Percentiles rank a stretch among this genome's conserved stretches.
phyloP scores from a whole-genome alignment of 2,329 filamentous ascomycete species.

The Orbilia oligospora region DNA sequence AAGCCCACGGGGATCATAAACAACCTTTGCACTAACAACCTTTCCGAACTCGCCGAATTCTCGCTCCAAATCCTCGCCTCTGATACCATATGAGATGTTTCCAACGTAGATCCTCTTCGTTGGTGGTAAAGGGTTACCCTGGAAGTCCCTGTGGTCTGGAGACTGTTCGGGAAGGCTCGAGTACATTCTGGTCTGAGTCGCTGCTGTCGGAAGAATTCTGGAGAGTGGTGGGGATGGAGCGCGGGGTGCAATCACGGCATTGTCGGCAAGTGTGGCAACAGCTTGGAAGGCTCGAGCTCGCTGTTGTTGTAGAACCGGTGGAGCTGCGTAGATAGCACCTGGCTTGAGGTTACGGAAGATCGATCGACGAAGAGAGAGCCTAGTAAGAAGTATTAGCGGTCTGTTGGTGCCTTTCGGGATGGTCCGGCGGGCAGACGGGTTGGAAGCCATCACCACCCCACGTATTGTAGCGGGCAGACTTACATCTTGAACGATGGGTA shows the following conservation, averaged over 20 bases:
- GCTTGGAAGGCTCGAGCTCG: constrained; percentile 55
- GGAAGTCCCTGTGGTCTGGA: constrained; percentile 27
- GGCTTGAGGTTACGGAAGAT: constrained; percentile 60
- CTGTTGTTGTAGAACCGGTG: constrained; percentile 58
- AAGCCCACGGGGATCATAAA: constrained; percentile 75
- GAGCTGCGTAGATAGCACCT: constrained; percentile 55
- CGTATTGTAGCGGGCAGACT: constrained; percentile 24
- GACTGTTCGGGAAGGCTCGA: constrained; percentile 4
- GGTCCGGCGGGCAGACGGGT: constrained; percentile 8
- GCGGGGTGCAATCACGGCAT: constrained; percentile 34
- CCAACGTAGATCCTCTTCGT: constrained; percentile 75
- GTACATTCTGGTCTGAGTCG: constrained; percentile 45
- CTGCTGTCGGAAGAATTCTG: constrained; percentile 36
- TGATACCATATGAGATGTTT: constrained; percentile 80
- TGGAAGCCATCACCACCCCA: constrained; percentile 41
- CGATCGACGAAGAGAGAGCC: constrained; percentile 59
- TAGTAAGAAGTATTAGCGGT: constrained; percentile 3
- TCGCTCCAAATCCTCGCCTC: constrained; percentile 73
- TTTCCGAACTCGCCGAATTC: constrained; percentile 75
- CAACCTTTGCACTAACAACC: constrained; percentile 71
- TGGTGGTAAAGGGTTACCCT: constrained; percentile 62
- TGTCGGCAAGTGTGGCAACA: constrained; percentile 52
- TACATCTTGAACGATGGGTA: constrained; percentile 39
- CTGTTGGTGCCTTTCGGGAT: constrained; percentile 22
- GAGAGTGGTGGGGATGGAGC: constrained; percentile 54